Percentiles rank a stretch among this genome's conserved stretches.
Evolutionary conservation across 208 protist species (phyloP).

Genomic region (Lotmaria passim): DNA sequence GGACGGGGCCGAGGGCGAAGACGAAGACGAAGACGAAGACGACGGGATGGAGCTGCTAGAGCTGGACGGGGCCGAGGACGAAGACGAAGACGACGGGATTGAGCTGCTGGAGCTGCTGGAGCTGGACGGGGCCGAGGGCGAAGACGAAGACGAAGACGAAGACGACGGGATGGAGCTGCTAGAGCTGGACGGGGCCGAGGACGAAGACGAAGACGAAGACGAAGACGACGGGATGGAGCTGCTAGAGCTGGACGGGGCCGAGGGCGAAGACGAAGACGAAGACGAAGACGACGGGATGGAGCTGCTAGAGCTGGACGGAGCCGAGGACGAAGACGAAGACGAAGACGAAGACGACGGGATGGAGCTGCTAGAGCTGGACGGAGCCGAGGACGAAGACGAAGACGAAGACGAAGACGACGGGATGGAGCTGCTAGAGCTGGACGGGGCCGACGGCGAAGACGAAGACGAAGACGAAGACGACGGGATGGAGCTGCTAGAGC

Average conservation of each 20-base stretch:
- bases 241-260: no score
- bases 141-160: constrained; percentile 14
- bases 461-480: no score
- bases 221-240: no score
- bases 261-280: no score
- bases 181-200: no score
- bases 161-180: constrained; percentile 7
- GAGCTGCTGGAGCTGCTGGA: not conserved
- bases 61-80: not conserved
- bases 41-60: no score
- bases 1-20: no score
- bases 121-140: not conserved
- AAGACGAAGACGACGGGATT: not conserved
- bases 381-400: not conserved
- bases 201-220: no score
- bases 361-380: not conserved
- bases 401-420: constrained; percentile 12
- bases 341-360: not conserved
- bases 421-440: constrained; percentile 4
- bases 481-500: no score
- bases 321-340: constrained; percentile 8
- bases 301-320: not conserved
- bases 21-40: no score
- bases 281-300: no score
- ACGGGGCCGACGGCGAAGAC: no score